These are phyloP conservation scores for Larix sibirica DNA, from an alignment of 83 land plant genomes.

Conservation along the genomic window DNA sequence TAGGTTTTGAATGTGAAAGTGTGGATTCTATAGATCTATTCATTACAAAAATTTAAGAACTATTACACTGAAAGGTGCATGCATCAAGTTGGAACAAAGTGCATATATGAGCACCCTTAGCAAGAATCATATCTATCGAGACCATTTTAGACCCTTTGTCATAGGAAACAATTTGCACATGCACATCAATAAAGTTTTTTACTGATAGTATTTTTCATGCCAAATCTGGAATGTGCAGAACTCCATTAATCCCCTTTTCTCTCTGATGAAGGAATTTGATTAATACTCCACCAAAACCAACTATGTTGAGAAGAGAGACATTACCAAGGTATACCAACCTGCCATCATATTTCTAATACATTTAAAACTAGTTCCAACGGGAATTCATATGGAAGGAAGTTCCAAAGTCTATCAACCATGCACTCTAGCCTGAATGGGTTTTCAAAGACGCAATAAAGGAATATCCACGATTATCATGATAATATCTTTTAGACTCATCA, in stretches of 20 bases:
- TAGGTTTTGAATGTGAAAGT: not conserved
- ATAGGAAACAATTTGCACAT: not conserved
- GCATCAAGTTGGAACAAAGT: not conserved
- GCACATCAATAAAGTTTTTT: not conserved
- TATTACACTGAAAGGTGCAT: not conserved
- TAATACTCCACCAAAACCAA: not conserved
- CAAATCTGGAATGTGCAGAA: not conserved
- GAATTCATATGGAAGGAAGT: no score
- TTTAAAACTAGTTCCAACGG: no score
- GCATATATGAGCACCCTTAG: not conserved
- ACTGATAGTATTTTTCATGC: not conserved
- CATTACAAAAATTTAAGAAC: not conserved
- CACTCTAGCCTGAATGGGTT: no score
- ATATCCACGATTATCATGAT: no score
- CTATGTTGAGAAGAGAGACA: not conserved
- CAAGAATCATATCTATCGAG: not conserved
- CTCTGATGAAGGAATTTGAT: not conserved
- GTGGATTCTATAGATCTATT: not conserved
- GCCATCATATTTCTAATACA: no score
- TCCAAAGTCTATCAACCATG: no score
- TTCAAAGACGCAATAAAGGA: no score
- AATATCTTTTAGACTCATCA: no score
- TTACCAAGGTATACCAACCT: no score
- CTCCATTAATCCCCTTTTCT: not conserved
- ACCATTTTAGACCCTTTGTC: not conserved